Base-by-base conservation (phyloP, 2,329 filamentous ascomycete species). In the Nemania sp. region DNA sequence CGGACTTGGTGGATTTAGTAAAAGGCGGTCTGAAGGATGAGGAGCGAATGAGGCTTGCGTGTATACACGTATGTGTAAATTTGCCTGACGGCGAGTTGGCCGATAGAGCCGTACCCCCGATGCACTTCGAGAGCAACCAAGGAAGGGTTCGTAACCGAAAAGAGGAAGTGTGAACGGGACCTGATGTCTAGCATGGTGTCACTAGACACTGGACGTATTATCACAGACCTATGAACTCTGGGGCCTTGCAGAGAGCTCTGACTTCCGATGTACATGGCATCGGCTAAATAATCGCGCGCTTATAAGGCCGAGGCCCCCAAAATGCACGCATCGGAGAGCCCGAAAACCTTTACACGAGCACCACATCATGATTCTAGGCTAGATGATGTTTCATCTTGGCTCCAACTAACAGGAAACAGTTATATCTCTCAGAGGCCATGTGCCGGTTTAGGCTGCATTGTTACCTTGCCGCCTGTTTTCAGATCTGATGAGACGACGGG, bases 131-230 rank as follows among this genome's bases (percentile, higher is more conserved):
- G 47, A 51, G 43, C 11, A 47, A 13, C 24, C 15, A n/a, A 43
- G 24, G 38, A 2, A 26, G 29, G n/a, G 20, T 55, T 51, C 8
- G 26, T 29, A 8, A 53, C 49, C 26, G 26, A n/a, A 32, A 57
- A 52, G 54, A 52, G 22, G 53, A 57, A 49, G 49, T 26, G 18
- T n/a, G 20, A 27, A 41, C 45, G 55, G 26, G 22, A 58, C 27
- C 10, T 18, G 20, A n/a, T 22, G n/a, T 47, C 22, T 29, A 3
- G 35, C 11, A 47, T 52, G 61, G 68, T 68, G 43, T 58, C 61
- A 65, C 62, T 65, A 15, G 55, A 63, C 65, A 62, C 62, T 65
- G 10, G 55, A 63, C 65, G 59, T 57, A 29, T n/a, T 32, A 29
- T 20, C n/a, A 64, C 29, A 41, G 47, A 59, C 38, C 43, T 13